Base-by-base conservation (phyloP, 495 filamentous ascomycete species). In the Elasticomyces elasticus region DNA sequence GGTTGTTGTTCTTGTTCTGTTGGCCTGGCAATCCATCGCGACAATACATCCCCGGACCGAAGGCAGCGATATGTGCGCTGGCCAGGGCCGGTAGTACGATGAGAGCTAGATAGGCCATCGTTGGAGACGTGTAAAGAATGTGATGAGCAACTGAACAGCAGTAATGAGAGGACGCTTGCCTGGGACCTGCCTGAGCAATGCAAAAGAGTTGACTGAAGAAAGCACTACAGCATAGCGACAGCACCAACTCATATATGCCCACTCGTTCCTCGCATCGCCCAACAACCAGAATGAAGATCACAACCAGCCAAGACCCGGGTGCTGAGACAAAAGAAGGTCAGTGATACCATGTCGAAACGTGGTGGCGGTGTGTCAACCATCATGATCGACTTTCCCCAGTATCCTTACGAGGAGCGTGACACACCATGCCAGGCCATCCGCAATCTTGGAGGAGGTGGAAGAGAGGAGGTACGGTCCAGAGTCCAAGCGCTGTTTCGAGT, bases 31-130 rank as follows among this genome's bases (percentile, higher is more conserved):
- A 51, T 12, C 66, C 71, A 27, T 66, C 66, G 13, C 66, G 50
- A 55, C 75, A 78, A 61, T 75, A 76, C 75, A 78, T 78, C 52
- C 75, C 75, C 55, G 69, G 68, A 1, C 60, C 62, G 58, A 65
- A 78, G 12, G 71, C 68, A 0, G 67, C 74, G 20, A 69, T 68
- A 56, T 78, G 75, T 30, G 70, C 75, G 24, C 63, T 59, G 22
- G 64, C 60, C 13, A 46, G 15, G 30, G 30, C 30, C 15, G 30
- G 43, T 6, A 25, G 22, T 23, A 46, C 19, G n/a, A 46, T 7
- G 43, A 25, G 13, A 11, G 43, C 19, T 7, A 46, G 43, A 15
- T 24, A 25, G 22, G 22, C 22, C 9, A 43, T 33, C 15, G 7
- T 33, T 7, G 30, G 7, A 33, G 30, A 33, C 7, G 15, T 33